These are phyloP conservation scores for Ceratobasidium sp. DNA, from an alignment of 1,284 basidiomycete genomes.

Conservation along the genomic window DNA sequence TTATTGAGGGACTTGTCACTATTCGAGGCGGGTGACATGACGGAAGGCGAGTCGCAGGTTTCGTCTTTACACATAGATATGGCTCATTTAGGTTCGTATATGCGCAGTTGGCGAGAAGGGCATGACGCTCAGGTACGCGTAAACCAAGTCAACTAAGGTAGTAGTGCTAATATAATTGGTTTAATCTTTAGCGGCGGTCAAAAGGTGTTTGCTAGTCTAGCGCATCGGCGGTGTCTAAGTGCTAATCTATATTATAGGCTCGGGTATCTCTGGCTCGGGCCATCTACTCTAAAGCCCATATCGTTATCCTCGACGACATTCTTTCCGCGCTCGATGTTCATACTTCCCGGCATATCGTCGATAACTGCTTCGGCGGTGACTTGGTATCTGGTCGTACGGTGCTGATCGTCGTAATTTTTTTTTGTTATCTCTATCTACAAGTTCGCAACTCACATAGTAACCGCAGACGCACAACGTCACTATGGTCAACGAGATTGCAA, in stretches of 20 bases:
- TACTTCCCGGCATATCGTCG: conserved; percentile 57
- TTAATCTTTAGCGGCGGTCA: conserved; percentile 60
- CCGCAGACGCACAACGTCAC: conserved; percentile 55
- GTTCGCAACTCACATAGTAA: background rate
- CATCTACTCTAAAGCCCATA: conserved; percentile 77
- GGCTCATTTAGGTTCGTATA: conserved; percentile 45
- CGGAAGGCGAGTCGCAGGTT: conserved; percentile 17
- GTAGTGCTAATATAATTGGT: conserved; percentile 32
- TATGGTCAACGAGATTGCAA: conserved; percentile 54
- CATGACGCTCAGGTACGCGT: conserved; percentile 68
- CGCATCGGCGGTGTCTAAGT: background rate
- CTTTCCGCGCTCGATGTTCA: conserved; percentile 55
- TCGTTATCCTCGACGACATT: conserved; percentile 62
- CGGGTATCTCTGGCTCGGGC: conserved; percentile 84
- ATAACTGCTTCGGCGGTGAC: conserved; percentile 55
- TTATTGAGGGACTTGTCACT: conserved; percentile 73
- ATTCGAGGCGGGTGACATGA: conserved; percentile 67
- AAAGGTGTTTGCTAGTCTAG: conserved; percentile 55
- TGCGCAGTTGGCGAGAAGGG: conserved; percentile 90
- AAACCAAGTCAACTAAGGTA: conserved; percentile 14
- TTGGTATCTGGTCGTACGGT: conserved; percentile 56
- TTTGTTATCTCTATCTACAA: background rate
- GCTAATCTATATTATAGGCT: conserved; percentile 63
- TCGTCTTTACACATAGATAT: background rate
- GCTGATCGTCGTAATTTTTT: conserved; percentile 53